Conservation (phyloP, 179 eudicot species). For the Beta lomatogona region DNA sequence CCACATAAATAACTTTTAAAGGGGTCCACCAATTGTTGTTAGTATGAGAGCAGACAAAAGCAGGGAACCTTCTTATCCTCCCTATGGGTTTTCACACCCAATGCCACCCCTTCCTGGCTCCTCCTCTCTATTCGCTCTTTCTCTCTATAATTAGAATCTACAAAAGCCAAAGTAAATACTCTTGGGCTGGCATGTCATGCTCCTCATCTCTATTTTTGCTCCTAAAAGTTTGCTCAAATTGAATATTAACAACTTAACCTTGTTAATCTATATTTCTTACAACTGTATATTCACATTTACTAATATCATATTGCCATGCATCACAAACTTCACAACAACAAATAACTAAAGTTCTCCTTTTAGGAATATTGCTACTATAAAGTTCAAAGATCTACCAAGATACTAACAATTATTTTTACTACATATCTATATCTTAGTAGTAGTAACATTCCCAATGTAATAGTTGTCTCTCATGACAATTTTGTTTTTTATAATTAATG, state of each 20-base stretch:
- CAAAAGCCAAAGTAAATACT: constrained; percentile 6
- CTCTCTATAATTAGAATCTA: background rate
- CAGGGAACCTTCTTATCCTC: constrained; percentile 46
- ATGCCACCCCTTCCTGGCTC: background rate
- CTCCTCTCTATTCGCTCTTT: background rate
- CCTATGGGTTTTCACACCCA: constrained; percentile 41
- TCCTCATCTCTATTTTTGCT: background rate
- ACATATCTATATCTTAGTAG: background rate
- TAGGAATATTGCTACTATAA: background rate
- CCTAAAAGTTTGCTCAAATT: constrained; percentile 6
- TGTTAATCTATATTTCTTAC: constrained; percentile 1
- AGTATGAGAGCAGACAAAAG: constrained; percentile 41
- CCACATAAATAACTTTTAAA: constrained; percentile 18
- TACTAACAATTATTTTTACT: background rate
- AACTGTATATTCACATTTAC: constrained; percentile 2
- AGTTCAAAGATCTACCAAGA: constrained; percentile 2
- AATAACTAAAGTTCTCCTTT: background rate
- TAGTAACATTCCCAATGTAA: background rate
- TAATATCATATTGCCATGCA: background rate
- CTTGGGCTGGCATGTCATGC: constrained; percentile 26
- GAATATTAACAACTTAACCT: background rate
- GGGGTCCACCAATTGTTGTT: constrained; percentile 28
- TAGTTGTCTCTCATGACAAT: background rate
- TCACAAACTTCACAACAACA: constrained; percentile 3
- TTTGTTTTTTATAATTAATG: too few species aligned